Base-by-base conservation (phyloP, 768 basidiomycete species). In the Lactarius quietus region DNA sequence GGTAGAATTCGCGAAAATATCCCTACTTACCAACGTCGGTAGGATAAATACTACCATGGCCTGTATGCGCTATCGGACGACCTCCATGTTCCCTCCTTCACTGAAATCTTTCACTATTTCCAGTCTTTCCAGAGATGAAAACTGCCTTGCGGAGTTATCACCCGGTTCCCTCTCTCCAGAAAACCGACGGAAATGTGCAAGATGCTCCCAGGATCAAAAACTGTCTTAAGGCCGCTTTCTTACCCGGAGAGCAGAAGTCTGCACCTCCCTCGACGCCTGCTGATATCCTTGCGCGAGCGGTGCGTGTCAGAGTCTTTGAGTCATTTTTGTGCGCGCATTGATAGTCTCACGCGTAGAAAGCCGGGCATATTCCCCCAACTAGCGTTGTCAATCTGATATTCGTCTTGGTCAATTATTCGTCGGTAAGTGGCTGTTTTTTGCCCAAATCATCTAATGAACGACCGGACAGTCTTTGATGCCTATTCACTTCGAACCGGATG, bases 41-140 rank as follows among this genome's bases (percentile, higher is more conserved):
- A 81, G 92, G 68, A 91, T 95, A 76, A 95, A 95, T 73, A 95
- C 94, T 43, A 95, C 93, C 36, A 88, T 94, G 85, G 92, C 92
- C 59, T 88, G 86, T 90, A 76, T 79, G 86, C 75, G 66, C 62
- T 66, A 54, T 63, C 15, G 14, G 28, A 29, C 29, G 18, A 12
- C 33, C 35, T 57, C 48, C 41, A 51, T 28, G 39, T 59, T 59
- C 23, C 52, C 61, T 54, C 59, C 59, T 68, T 64, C n/a, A 64
- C 62, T 62, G 61, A 55, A 51, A 53, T 52, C 39, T 26, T 39
- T 41, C 43, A 61, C 68, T 59, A 51, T 62, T 70, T 60, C 48
- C 73, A 93, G 91, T 95, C 78, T 93, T 93, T 74, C 92, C 92
- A 63, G 92, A 93, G 79, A 94, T 95, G 93, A 90, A 92, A 76